Base-by-base conservation (phyloP, 2,329 filamentous ascomycete genomes). In the Calonectria montana region DNA sequence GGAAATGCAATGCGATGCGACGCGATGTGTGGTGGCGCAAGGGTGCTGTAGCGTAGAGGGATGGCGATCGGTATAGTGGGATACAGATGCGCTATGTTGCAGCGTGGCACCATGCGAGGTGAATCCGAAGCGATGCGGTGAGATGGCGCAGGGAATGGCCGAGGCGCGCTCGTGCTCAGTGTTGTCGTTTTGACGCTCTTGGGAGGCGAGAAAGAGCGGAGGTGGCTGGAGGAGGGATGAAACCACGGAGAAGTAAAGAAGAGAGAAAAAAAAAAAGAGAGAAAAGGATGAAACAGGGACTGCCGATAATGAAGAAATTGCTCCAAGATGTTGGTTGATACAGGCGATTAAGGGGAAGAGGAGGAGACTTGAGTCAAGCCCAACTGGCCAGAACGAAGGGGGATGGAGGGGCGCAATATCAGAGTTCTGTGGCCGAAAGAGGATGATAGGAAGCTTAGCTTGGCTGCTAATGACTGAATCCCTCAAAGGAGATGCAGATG, bases 21-120 rank as follows among this genome's bases (percentile, higher is more conserved):
- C 66, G 65, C 65, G 59, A 72, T 69, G 57, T 43, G 64, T 41
- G 41, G 53, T 67, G 55, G 55, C 29, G 59, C 65, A 61, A 57
- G 21, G 55, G 39, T 62, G 53, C 27, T 57, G 57, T 21, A 50
- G 50, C 37, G 65, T 16, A 27, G 53, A 59, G 70, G 62, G 41
- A 69, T 59, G 63, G 47, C 39, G 37, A 48, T 48, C 53, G 27
- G 31, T 61, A 50, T 21, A 50, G 45, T 62, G 35, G 15, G 59
- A 29, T 65, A 31, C 62, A 31, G 67, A 37, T 62, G 63, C 65
- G 43, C 39, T 53, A 53, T 23, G 53, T 27, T 55, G 63, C 39
- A 57, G 48, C 37, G 61, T 43, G 47, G 29, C 39, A 31, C 43
- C 16, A 27, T 65, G 62, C 47, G 21, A 35, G 37, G 62, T 31